These are phyloP conservation scores for Phytophthora tentaculata DNA, from an alignment of 352 stramenopile species.

Conservation along the genomic window DNA sequence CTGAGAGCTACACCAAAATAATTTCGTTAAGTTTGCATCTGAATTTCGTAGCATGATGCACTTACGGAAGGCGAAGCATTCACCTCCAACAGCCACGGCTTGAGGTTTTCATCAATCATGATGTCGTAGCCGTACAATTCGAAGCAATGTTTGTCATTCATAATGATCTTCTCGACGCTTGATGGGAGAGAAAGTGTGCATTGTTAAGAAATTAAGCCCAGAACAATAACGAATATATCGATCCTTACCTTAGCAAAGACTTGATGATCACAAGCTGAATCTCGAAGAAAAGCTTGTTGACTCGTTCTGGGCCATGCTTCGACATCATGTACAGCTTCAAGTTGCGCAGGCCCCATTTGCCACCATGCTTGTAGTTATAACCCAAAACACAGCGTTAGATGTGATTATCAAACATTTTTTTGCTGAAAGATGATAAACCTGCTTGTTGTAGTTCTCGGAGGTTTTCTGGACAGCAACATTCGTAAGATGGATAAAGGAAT, in stretches of 20 bases:
- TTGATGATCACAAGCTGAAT: constrained; percentile 92
- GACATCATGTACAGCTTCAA: constrained; percentile 94
- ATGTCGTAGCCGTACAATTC: constrained; percentile 95
- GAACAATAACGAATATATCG: background rate
- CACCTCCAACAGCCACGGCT: constrained; percentile 93
- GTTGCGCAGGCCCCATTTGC: constrained; percentile 93
- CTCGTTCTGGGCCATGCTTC: constrained; percentile 76
- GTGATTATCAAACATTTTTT: background rate
- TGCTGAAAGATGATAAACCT: constrained; percentile 30
- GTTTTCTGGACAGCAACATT: constrained; percentile 97
- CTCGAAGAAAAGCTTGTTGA: constrained; percentile 90
- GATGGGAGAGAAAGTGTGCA: background rate
- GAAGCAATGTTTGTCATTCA: constrained; percentile 96
- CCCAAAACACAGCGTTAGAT: background rate
- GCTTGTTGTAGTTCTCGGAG: constrained; percentile 93
- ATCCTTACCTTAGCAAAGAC: constrained; percentile 65
- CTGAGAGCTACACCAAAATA: constrained; percentile 68
- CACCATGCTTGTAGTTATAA: constrained; percentile 64
- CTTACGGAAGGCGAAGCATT: constrained; percentile 92
- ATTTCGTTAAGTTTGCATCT: background rate
- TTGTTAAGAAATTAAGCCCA: background rate
- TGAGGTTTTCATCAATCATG: constrained; percentile 92
- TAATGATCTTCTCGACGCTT: constrained; percentile 94
- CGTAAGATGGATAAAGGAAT: constrained; percentile 94
- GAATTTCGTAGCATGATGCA: background rate